A percentile compares a stretch with the other conserved stretches of the same genome.
phyloP scores from a whole-genome alignment of 768 basidiomycete genomes.

The Pisolithus microcarpus region DNA sequence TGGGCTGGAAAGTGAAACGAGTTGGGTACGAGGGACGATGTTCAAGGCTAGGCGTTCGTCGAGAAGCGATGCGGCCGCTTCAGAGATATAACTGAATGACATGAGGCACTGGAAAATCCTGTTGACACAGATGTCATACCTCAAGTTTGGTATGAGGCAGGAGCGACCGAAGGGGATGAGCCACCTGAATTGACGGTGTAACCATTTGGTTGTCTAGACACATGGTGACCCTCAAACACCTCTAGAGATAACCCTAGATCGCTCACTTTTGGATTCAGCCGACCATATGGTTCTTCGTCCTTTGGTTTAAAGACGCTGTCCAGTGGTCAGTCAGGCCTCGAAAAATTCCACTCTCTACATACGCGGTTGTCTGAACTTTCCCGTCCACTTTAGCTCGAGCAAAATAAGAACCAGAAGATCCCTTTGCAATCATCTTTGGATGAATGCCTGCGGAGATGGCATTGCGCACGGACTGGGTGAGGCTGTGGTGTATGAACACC shows the following conservation, averaged over 20 bases:
- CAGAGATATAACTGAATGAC: constrained; percentile 66
- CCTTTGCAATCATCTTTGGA: constrained; percentile 86
- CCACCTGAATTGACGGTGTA: constrained; percentile 83
- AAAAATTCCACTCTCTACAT: constrained; percentile 21
- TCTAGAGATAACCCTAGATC: background rate
- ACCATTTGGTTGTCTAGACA: constrained; percentile 76
- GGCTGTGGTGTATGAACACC: constrained; percentile 29
- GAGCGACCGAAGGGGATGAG: constrained; percentile 86
- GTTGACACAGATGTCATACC: constrained; percentile 33
- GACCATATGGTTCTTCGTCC: constrained; percentile 84
- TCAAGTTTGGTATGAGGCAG: constrained; percentile 85
- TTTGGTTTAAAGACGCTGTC: constrained; percentile 86
- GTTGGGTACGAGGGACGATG: constrained; percentile 81
- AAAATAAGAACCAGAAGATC: constrained; percentile 88
- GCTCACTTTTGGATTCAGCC: constrained; percentile 74
- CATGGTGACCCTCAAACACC: background rate
- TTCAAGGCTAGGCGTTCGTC: constrained; percentile 66
- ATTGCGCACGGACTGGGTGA: constrained; percentile 55
- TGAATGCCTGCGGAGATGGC: constrained; percentile 76
- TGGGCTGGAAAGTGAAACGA: constrained; percentile 76
- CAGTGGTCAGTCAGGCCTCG: constrained; percentile 1
- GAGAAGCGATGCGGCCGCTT: constrained; percentile 81
- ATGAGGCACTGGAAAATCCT: background rate
- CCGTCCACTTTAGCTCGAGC: constrained; percentile 78
- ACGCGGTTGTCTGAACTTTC: constrained; percentile 75